A percentile compares a stretch with the other conserved stretches of the same genome.
Evolutionary conservation across 768 basidiomycete species (phyloP).

Genomic region (Russula emetica): DNA sequence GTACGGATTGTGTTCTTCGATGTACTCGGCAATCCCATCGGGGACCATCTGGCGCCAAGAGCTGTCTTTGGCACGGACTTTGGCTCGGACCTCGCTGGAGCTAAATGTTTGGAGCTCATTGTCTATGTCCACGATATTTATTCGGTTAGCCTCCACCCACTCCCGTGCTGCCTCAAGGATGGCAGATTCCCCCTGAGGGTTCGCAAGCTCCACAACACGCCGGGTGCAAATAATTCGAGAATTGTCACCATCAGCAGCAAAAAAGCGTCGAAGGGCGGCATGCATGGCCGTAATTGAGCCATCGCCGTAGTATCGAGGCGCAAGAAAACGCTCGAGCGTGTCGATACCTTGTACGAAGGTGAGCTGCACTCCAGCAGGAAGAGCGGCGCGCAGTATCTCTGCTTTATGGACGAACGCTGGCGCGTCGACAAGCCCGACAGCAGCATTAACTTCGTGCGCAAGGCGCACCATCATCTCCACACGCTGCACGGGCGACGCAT

Average conservation of each 20-base stretch:
- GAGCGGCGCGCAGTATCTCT: constrained; percentile 47
- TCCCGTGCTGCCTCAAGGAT: constrained; percentile 39
- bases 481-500: constrained; percentile 73
- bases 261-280: constrained; percentile 51
- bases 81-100: constrained; percentile 61
- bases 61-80: constrained; percentile 36
- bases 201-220: constrained; percentile 36
- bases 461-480: constrained; percentile 84
- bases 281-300: constrained; percentile 50
- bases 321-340: constrained; percentile 77
- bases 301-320: constrained; percentile 61
- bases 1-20: constrained; percentile 48
- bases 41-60: constrained; percentile 50
- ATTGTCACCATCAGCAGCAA: constrained; percentile 52
- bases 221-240: constrained; percentile 65
- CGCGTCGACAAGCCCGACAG: constrained; percentile 79
- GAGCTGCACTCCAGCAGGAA: constrained; percentile 47
- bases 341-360: constrained; percentile 79
- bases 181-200: constrained; percentile 32
- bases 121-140: constrained; percentile 61
- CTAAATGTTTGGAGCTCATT: constrained; percentile 55
- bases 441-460: constrained; percentile 51
- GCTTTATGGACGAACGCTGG: constrained; percentile 89
- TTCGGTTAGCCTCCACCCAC: constrained; percentile 48
- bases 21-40: constrained; percentile 46